Conservation (phyloP, 1,284 basidiomycete species). For the Melampsora larici-populina region DNA sequence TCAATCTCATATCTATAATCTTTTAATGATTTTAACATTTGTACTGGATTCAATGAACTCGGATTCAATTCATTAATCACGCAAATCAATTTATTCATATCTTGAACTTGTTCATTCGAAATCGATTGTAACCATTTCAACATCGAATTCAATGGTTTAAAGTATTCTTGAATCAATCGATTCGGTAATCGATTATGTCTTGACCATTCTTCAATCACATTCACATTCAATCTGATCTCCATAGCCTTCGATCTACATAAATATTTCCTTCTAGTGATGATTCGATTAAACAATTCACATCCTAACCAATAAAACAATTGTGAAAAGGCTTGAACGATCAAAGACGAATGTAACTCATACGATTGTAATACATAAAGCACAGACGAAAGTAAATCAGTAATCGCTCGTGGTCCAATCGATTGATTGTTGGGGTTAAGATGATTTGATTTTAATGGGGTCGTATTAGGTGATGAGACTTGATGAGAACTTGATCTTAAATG, state of each 20-base stretch:
- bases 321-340: slow-evolving; percentile 86
- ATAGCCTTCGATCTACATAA: slow-evolving; percentile 84
- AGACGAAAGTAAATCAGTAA: slow-evolving; percentile 81
- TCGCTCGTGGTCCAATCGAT: slow-evolving; percentile 39
- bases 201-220: slow-evolving; percentile 86
- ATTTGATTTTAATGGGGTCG: slow-evolving; percentile 50
- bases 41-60: slow-evolving; percentile 81
- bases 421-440: slow-evolving; percentile 58
- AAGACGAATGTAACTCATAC: slow-evolving; percentile 84
- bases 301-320: slow-evolving; percentile 85
- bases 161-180: slow-evolving; percentile 70
- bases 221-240: slow-evolving; percentile 85
- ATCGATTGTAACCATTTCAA: slow-evolving; percentile 81
- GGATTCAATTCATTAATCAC: slow-evolving; percentile 62
- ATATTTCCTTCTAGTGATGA: slow-evolving; percentile 85
- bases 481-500: not conserved
- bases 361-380: slow-evolving; percentile 78
- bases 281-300: slow-evolving; percentile 88
- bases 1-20: slow-evolving; percentile 95
- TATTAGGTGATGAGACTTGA: not conserved
- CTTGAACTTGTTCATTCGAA: slow-evolving; percentile 75
- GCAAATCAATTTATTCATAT: slow-evolving; percentile 64
- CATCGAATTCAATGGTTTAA: slow-evolving; percentile 78
- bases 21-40: slow-evolving; percentile 86
- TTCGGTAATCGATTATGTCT: slow-evolving; percentile 70